A percentile compares a stretch with the other conserved stretches of the same genome.
phyloP scores from a whole-genome alignment of 148 eudicot species.

The Limonium bicolor region DNA sequence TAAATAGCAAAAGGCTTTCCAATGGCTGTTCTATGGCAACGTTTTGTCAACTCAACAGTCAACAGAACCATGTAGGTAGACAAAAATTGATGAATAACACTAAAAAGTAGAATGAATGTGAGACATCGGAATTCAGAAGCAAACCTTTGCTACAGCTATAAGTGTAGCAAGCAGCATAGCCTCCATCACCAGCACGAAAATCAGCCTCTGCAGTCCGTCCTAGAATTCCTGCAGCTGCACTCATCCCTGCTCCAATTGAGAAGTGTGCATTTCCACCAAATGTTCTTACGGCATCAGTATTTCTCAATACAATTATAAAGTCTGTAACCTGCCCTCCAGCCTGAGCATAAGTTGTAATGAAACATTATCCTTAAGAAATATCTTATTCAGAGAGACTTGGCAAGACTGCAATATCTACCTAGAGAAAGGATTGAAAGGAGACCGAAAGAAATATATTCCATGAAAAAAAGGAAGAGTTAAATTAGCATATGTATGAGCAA shows the following conservation, averaged over 20 bases:
- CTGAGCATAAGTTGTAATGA: constrained; percentile 23
- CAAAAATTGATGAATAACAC: not conserved
- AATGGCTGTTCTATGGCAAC: too few species aligned
- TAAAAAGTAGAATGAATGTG: not conserved
- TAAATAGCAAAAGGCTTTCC: too few species aligned
- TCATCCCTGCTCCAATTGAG: constrained; percentile 77
- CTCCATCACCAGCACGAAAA: constrained; percentile 68
- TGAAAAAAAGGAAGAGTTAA: too few species aligned
- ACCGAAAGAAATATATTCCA: too few species aligned
- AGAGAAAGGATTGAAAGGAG: too few species aligned
- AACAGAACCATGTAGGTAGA: not conserved
- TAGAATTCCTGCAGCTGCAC: constrained; percentile 77
- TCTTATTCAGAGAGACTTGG: too few species aligned
- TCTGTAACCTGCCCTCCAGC: constrained; percentile 88
- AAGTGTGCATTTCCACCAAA: constrained; percentile 62
- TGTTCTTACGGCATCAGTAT: constrained; percentile 58
- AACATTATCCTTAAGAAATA: too few species aligned
- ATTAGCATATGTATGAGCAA: too few species aligned
- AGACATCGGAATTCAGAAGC: not conserved
- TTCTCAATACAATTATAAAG: constrained; percentile 64
- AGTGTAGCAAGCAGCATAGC: constrained; percentile 71
- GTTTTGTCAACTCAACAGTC: too few species aligned
- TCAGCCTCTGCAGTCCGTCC: constrained; percentile 78
- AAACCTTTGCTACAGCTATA: constrained; percentile 92
- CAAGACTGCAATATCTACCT: too few species aligned